Conservation (phyloP, 2,329 filamentous ascomycete species). For the Coniella vitis region DNA sequence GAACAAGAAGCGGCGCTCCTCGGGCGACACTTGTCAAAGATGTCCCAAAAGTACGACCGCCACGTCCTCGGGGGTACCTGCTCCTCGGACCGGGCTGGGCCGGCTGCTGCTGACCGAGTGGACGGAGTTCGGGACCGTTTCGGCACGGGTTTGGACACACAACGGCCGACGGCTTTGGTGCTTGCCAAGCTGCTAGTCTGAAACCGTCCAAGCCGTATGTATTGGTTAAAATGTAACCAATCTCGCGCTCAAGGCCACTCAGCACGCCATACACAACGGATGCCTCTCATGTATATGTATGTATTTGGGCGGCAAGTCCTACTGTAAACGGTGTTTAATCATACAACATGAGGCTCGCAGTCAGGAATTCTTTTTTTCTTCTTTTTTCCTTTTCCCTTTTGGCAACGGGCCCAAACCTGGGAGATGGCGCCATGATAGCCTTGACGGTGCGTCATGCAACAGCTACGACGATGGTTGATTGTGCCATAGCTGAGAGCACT, state of each 20-base stretch:
- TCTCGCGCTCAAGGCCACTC: no score
- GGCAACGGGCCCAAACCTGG: no score
- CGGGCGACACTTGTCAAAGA: constrained; percentile 30
- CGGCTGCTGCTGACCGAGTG: not conserved
- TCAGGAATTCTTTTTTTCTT: no score
- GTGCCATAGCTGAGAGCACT: not conserved
- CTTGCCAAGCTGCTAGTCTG: no score
- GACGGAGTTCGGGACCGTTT: not conserved
- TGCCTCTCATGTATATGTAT: no score
- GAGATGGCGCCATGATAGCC: constrained; percentile 8
- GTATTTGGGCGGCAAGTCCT: no score
- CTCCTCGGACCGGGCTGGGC: constrained; percentile 1
- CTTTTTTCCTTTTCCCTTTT: no score
- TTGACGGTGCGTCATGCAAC: not conserved
- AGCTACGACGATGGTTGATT: not conserved
- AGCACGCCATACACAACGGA: no score
- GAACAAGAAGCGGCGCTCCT: constrained; percentile 26
- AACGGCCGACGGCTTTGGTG: not conserved
- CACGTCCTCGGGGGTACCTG: constrained; percentile 33
- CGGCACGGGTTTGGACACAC: not conserved
- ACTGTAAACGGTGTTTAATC: no score
- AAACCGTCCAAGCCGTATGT: no score
- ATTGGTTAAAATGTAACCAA: no score
- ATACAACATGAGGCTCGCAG: no score
- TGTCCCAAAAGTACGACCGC: constrained; percentile 44